Base-by-base conservation (phyloP, 1,284 basidiomycete genomes). In the Ceratobasidium sp. region DNA sequence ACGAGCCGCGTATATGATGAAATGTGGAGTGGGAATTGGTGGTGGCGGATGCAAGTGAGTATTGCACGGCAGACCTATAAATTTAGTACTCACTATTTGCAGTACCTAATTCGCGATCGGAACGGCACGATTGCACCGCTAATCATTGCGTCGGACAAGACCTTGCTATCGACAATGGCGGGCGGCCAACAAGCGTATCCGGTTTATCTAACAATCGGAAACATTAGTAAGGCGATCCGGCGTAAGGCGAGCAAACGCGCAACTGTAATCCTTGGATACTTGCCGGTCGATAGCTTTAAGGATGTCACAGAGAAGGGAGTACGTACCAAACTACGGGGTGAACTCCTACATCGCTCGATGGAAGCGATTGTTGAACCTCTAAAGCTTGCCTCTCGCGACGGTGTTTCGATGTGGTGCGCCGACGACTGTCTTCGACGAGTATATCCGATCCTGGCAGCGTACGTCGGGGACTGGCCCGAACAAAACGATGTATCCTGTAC, bases 171-270 rank as follows among this genome's bases (percentile, higher is more conserved):
- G 15, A 65, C 31, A 45, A 65, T 31, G 19, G 17, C 47, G 5
- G 1, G 24, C 1, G 63, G 63, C 15, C 47, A 5, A 3, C 29
- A 65, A 29, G 63, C 9, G 14, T 33, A 51, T 33, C 63, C 63
- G 3, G 47, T 65, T 14, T 65, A 65, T 48, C 33, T 74, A n/a
- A 36, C 63, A 17, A 59, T 76, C 7, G 72, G 75, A 24, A 76
- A 74, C 27, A 74, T 76, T 27, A 59, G 62, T n/a, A 76, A 76
- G 45, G 14, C 15, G 7, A 15, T 74, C 22, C 64, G 64, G 33
- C 64, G 73, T 24, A 29, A 60, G 48, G 33, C 63, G 7, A 66
- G 62, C 15, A 66, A 69, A 45, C 51, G 36, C 6, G 72, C 75
- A 41, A 67, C 56, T 19, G 8, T 76, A 0, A 31, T 76, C 9